Evolutionary conservation across 805 yeast species (phyloP), one percentile per base, ranked within the genome.

Genomic region (Maudiozyma barnettii): DNA sequence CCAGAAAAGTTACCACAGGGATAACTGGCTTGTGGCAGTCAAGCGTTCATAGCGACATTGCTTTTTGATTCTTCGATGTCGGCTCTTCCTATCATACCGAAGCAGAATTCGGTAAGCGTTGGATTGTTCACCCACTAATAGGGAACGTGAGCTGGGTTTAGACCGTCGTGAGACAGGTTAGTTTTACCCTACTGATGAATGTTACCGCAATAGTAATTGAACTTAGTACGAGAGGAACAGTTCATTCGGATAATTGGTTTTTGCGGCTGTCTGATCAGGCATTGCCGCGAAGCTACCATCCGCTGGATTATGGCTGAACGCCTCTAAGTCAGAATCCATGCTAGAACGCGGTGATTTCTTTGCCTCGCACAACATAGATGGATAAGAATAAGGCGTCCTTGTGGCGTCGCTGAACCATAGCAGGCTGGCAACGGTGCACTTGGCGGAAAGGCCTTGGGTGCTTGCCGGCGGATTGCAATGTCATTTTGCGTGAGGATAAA

Each of bases 301-400:
- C 65, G 71, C 43, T 41, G 43, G 43, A 41, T 41, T 41, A 41
- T 41, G 43, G 43, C 43, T 68, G 72, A 68, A 67, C 71, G 72
- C 71, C 71, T 69, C 71, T 66, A 66, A 55, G 70, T 64, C 71
- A 79, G 79, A 53, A 76, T 77, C 70, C 74, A 75, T 51, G 80
- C 82, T 55, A 69, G 71, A 58, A 67, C 52, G 71, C 70, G 72
- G 66, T 61, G 70, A 68, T 66, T 63, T 54, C 59, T 54, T 66
- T 60, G 61, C 69, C 69, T 60, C 67, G 68, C 69, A 65, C 68
- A 64, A 63, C 61, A 58, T 64, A 65, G 70, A 56, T 63, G 71
- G 66, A 65, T 67, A 64, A 56, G 64, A 68, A 68, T 66, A 63
- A 67, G 69, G 69, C 65, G 67, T 59, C 59, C 59, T 64, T 51